These are phyloP conservation scores for Basipetospora sp. DNA, from an alignment of 2,329 filamentous ascomycete species.

Conservation along the genomic window DNA sequence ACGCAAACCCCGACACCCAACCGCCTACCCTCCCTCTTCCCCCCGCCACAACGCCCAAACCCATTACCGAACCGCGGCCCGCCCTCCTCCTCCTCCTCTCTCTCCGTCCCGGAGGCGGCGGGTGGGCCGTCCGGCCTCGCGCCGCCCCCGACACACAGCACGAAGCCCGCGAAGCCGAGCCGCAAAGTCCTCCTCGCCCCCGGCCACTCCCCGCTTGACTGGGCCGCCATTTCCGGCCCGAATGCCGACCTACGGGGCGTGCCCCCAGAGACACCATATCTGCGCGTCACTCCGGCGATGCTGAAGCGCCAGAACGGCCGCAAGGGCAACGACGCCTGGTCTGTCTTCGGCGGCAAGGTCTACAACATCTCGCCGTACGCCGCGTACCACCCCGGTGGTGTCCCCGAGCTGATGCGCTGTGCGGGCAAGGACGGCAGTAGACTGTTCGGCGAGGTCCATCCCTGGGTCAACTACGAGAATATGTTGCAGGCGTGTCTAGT, in stretches of 20 bases:
- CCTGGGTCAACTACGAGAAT: conserved; percentile 59
- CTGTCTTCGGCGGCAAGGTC: conserved; percentile 71
- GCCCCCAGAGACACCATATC: conserved; percentile 34
- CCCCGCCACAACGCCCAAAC: conserved; percentile 36
- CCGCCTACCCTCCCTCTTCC: conserved; percentile 16
- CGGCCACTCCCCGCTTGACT: conserved; percentile 88
- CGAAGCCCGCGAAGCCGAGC: conserved; percentile 39
- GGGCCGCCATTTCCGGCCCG: conserved; percentile 63
- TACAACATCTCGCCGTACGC: conserved; percentile 89
- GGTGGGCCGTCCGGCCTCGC: conserved; percentile 32
- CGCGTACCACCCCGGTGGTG: conserved; percentile 79
- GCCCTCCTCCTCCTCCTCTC: conserved; percentile 22
- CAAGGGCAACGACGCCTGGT: conserved; percentile 80
- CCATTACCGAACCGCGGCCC: conserved; percentile 27
- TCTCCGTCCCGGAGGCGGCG: not conserved
- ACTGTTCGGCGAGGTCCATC: conserved; percentile 52
- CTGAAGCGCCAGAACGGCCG: conserved; percentile 67
- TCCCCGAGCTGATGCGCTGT: conserved; percentile 52
- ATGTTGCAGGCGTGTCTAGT: conserved; percentile 51
- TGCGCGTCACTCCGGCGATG: conserved; percentile 69
- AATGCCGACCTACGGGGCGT: conserved; percentile 53
- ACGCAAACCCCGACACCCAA: conserved; percentile 23
- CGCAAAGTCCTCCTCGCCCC: conserved; percentile 71
- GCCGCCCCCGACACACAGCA: conserved; percentile 39
- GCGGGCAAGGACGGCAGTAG: conserved; percentile 48